These are phyloP conservation scores for Dothistroma pini DNA, from an alignment of 2,329 filamentous ascomycete species.

Conservation along the genomic window DNA sequence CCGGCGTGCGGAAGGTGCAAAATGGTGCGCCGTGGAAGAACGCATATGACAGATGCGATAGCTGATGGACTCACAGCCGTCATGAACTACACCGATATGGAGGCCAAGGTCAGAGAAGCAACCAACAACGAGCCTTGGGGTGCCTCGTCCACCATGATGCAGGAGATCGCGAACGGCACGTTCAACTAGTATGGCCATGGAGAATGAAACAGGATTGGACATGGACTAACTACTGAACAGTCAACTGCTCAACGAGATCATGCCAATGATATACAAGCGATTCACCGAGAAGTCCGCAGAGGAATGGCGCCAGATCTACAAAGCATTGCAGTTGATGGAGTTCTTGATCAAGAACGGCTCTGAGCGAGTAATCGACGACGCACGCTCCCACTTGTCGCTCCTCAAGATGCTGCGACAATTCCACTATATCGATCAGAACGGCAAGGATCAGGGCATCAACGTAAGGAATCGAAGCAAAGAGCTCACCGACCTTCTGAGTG, in stretches of 20 bases:
- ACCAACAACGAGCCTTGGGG: slow-evolving; percentile 99
- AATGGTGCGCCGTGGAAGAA: slow-evolving; percentile 66
- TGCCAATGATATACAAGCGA: slow-evolving; percentile 99
- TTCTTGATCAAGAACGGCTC: slow-evolving; percentile 98
- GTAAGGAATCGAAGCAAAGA: slow-evolving; percentile 96
- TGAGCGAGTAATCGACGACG: slow-evolving; percentile 95
- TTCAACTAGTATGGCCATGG: slow-evolving; percentile 80
- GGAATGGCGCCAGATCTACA: slow-evolving; percentile 99
- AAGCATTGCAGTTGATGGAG: slow-evolving; percentile 88
- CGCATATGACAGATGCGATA: background rate
- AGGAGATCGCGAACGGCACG: slow-evolving; percentile 96
- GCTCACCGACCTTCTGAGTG: slow-evolving; percentile 84
- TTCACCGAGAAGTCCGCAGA: slow-evolving; percentile 98
- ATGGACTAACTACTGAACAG: slow-evolving; percentile 45
- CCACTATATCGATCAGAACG: slow-evolving; percentile 92
- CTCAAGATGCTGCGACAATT: slow-evolving; percentile 99
- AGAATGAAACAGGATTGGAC: background rate
- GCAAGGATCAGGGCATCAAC: slow-evolving; percentile 97
- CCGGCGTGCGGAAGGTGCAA: slow-evolving; percentile 88
- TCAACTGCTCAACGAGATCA: slow-evolving; percentile 96
- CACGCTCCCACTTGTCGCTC: slow-evolving; percentile 87
- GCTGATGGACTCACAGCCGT: slow-evolving; percentile 58
- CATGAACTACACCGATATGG: slow-evolving; percentile 98
- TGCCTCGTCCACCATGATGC: slow-evolving; percentile 77
- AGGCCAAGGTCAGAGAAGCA: slow-evolving; percentile 82